phyloP scores from a whole-genome alignment of 129 eudicot genomes.

The Escallonia rubra region DNA sequence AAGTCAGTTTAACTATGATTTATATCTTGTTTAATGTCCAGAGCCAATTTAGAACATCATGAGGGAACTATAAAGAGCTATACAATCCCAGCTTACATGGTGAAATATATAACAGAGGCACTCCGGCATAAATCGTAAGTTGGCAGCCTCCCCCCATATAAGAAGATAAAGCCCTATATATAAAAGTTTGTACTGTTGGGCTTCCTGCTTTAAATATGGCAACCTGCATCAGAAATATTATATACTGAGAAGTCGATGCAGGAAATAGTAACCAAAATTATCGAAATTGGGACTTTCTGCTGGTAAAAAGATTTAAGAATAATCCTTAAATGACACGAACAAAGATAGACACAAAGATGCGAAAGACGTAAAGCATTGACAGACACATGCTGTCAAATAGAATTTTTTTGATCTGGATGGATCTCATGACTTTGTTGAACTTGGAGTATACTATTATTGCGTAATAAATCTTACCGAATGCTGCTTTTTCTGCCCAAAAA shows the following conservation, averaged over 20 bases:
- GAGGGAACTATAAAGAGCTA: neutral
- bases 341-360: too few relatives aligned
- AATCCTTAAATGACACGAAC: neutral
- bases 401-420: neutral
- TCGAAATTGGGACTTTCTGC: neutral
- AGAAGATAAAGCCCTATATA: slow-evolving; percentile 94
- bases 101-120: slow-evolving; percentile 98
- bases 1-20: too few relatives aligned
- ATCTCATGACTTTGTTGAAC: neutral
- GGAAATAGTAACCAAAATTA: neutral
- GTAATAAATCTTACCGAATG: slow-evolving; percentile 57
- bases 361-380: too few relatives aligned
- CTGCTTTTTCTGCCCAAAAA: slow-evolving; percentile 96
- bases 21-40: neutral
- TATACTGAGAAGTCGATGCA: slow-evolving; percentile 1
- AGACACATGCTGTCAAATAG: too few relatives aligned
- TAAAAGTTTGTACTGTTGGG: slow-evolving; percentile 86
- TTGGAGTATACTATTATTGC: neutral
- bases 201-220: slow-evolving; percentile 97
- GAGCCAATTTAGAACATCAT: neutral
- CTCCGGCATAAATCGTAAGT: slow-evolving; percentile 97
- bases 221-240: slow-evolving; percentile 48
- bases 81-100: slow-evolving; percentile 54
- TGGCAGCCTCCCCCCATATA: slow-evolving; percentile 99
- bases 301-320: neutral